phyloP scores from a whole-genome alignment of 2,329 filamentous ascomycete genomes.

The Alternaria consortialis region DNA sequence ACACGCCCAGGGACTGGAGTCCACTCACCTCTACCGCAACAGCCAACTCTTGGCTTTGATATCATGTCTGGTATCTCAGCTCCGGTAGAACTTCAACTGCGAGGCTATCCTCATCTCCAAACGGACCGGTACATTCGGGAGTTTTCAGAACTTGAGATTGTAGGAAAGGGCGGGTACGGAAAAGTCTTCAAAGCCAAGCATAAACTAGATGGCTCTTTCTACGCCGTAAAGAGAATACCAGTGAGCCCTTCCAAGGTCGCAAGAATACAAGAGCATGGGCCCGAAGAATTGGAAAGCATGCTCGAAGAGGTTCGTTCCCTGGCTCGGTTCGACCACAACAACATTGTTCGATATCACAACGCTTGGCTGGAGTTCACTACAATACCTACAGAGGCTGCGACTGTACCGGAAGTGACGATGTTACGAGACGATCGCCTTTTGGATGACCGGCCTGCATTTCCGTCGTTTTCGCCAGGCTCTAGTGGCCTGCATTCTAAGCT shows the following conservation, averaged over 20 bases:
- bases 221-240: constrained; percentile 73
- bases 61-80: constrained; percentile 25
- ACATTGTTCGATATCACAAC: constrained; percentile 72
- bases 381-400: constrained; percentile 19
- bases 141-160: constrained; percentile 56
- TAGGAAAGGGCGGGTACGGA: constrained; percentile 73
- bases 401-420: constrained; percentile 12
- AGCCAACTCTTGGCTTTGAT: constrained; percentile 25
- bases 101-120: constrained; percentile 41
- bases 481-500: constrained; percentile 25
- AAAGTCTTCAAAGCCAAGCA: constrained; percentile 70
- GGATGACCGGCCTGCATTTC: constrained; percentile 27
- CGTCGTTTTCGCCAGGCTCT: constrained; percentile 18
- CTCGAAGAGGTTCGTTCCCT: constrained; percentile 69
- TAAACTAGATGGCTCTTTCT: constrained; percentile 67
- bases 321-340: constrained; percentile 69
- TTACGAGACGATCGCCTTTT: constrained; percentile 36
- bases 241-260: constrained; percentile 63
- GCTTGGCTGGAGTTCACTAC: constrained; percentile 67
- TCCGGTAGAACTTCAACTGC: constrained; percentile 31
- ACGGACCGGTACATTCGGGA: constrained; percentile 46
- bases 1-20: constrained; percentile 21
- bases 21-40: constrained; percentile 13
- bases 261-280: constrained; percentile 61
- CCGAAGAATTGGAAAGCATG: constrained; percentile 64